Base-by-base conservation (phyloP, 768 basidiomycete genomes). In the Tylopilus subfusipes region DNA sequence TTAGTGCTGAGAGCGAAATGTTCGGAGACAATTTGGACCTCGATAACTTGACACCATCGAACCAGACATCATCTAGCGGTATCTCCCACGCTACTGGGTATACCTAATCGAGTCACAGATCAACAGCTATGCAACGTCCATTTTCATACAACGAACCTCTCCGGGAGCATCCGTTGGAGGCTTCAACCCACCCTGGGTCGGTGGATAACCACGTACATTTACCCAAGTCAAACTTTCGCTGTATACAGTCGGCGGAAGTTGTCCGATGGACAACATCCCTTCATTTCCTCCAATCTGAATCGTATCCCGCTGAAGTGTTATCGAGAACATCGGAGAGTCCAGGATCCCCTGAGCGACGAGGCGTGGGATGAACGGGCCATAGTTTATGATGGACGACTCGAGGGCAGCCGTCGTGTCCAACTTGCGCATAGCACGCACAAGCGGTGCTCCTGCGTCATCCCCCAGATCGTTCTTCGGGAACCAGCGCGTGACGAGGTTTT, bases 61-160 rank as follows among this genome's bases (percentile, higher is more conserved):
- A 76, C 64, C 76, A 90, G 6, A 90, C 84, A 52, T 83, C 83
- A 50, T 89, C 88, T 8, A 91, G 54, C 25, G 79, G 75, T 7
- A 89, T 72, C 66, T 91, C 89, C 89, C 89, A 90, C 12, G 83
- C 76, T 25, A 85, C 73, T 1, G 84, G 82, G 65, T 85, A 85
- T 13, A 70, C 67, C 84, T 84, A 59, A 47, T 48, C 11, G 29
- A 30, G 1, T 53, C 10, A 27, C 13, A 4, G 8, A 46, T 62
- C n/a, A 63, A 50, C 24, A 31, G 8, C n/a, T n/a, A 21, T 30
- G 12, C 45, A n/a, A 45, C 36, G 24, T 4, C 31, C 22, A 19
- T 7, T 38, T 14, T 31, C 34, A 29, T 11, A 21, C 22, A 24
- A 69, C 77, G 31, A 38, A 86, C 86, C 76, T 90, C 88, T 13